These are phyloP conservation scores for Neurospora sp. DNA, from an alignment of 495 filamentous ascomycete genomes.

Conservation along the genomic window DNA sequence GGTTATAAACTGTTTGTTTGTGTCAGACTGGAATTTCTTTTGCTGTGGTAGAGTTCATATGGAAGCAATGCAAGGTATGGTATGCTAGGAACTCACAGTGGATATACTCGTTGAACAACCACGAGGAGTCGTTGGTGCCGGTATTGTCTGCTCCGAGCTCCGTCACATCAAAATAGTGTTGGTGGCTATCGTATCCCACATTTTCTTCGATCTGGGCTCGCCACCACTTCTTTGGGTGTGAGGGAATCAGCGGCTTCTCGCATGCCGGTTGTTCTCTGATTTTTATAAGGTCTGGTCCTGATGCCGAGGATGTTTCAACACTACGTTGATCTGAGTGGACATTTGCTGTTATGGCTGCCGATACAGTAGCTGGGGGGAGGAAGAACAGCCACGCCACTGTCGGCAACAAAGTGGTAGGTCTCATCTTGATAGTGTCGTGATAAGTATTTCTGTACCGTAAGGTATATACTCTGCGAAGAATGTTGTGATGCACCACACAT, in stretches of 20 bases:
- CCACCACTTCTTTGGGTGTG: constrained; percentile 16
- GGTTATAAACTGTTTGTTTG: background rate
- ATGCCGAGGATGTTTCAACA: background rate
- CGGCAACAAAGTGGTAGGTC: background rate
- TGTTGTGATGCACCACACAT: background rate
- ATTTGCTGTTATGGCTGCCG: background rate
- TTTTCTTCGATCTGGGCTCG: constrained; percentile 15
- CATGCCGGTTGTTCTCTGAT: background rate
- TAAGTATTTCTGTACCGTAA: background rate
- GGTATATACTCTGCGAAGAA: background rate
- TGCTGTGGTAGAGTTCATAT: background rate
- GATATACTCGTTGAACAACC: background rate
- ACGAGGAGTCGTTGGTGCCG: background rate
- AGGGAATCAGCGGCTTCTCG: background rate
- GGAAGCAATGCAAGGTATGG: background rate
- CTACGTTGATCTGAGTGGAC: background rate
- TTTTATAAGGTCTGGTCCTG: background rate
- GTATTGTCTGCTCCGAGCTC: background rate
- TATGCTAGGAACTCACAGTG: background rate
- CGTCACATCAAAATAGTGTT: background rate
- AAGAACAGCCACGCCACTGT: background rate
- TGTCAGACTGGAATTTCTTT: background rate
- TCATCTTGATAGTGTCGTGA: background rate
- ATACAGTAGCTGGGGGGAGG: background rate
- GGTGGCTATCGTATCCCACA: constrained; percentile 14